Evolutionary conservation across 345 rosid genomes (phyloP), one percentile per base, ranked within the genome.

Genomic region (Eutrema japonicum): DNA sequence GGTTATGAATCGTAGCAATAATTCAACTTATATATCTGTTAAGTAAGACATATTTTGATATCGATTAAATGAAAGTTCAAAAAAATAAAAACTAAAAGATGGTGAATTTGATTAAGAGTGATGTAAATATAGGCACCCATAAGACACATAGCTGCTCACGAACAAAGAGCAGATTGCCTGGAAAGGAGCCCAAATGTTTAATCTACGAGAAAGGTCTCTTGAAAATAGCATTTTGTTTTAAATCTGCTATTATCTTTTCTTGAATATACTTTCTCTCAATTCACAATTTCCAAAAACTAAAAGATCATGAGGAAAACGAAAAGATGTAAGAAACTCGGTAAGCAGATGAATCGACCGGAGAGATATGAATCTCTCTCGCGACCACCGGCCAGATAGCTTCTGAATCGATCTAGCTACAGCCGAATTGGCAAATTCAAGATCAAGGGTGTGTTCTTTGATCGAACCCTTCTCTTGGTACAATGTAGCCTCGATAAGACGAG

Each of bases 371-470:
- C 78, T 68, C 84, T 22, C 73, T 71, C 66, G 78, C 89, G 77
- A 89, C 81, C 75, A 88, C 86, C 88, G 91, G 89, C 92, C 97
- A 88, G 87, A 80, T 67, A 87, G 80, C 88, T 78, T 84, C 92
- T 72, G 10, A n/a, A 4, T 81, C 47, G 33, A 81, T 84, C 29
- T 91, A 69, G 96, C 94, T 85, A 84, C 89, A 84, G 92, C 92
- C 92, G 41, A 30, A 53, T 71, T 69, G 90, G 89, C 92, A 80
- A 71, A 79, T 45, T 84, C 92, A 84, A 87, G 90, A 80, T 27
- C 12, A 78, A 83, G 82, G 83, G 80, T 40, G 73, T 18, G 3
- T 13, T 22, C 2, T 4, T 10, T 18, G 7, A 72, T 78, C 11
- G 3, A 42, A 26, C 82, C 87, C 88, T 82, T 56, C 70, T 64